Evolutionary conservation across 1,284 basidiomycete genomes (phyloP), one percentile per base, ranked within the genome.

Genomic region (Gymnopus androsaceus): DNA sequence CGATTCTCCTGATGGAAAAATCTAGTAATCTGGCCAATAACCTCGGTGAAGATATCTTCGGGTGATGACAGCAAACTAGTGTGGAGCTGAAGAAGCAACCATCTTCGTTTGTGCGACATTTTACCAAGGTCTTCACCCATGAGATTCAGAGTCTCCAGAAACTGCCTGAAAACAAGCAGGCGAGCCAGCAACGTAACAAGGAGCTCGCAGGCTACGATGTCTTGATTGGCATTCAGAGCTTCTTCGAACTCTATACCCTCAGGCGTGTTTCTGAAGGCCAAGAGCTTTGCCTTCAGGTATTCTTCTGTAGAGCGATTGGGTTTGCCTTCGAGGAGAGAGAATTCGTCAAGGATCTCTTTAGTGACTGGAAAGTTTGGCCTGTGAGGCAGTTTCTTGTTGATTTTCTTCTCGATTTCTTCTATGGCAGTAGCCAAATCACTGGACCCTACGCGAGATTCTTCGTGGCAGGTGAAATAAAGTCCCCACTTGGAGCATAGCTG

Each of bases 401-500:
- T 47, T 15, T 31, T 19, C 27, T 2, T 21, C 21, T n/a, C n/a
- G n/a, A n/a, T n/a, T n/a, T n/a, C n/a, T n/a, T n/a, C n/a, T n/a
- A 28, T 27, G 21, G 41, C 30, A 23, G 27, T 31, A 17, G 11
- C 14, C 30, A 31, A 4, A 14, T 41, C 40, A 25, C 47, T 36
- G 4, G 55, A 51, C 9, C 51, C 51, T 15, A 44, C 19, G 27
- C 19, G 12, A 31, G 15, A 21, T 21, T 51, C 44, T 4, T 33
- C 37, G 14, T 45, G n/a, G 23, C 52, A 54, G 12, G 59, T 55
- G 47, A 60, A 44, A 21, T 60, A 60, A 3, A 60, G 30, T 7
- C 59, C 59, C 59, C 59, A 60, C 4, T 37, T 4, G 23, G 21
- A 17, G n/a, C 59, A 60, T 4, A 60, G 34, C 19, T 55, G 47